Evolutionary conservation across 495 filamentous ascomycete genomes (phyloP).

Genomic region (Xanthoparmelia taractica): DNA sequence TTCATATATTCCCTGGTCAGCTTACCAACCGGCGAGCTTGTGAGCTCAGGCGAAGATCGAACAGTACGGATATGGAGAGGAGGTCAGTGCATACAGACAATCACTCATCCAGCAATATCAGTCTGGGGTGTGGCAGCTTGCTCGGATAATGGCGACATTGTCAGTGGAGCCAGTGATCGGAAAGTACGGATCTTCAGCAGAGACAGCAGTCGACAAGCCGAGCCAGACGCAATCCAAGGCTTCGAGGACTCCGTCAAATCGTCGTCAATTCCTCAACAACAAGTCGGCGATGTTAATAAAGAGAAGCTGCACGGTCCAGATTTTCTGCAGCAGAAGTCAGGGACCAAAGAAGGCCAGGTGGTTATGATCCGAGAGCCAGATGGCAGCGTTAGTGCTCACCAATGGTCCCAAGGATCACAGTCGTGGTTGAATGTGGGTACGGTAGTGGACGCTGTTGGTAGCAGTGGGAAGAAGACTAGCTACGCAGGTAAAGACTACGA

Average conservation of each 20-base stretch:
- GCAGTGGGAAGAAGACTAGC: slow-evolving; percentile 63
- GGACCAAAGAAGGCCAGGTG: slow-evolving; percentile 89
- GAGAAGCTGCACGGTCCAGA: slow-evolving; percentile 80
- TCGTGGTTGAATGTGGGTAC: slow-evolving; percentile 86
- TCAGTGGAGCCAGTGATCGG: slow-evolving; percentile 83
- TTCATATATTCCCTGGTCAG: slow-evolving; percentile 86
- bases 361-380: slow-evolving; percentile 78
- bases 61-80: slow-evolving; percentile 84
- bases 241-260: slow-evolving; percentile 76
- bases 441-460: slow-evolving; percentile 83
- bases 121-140: slow-evolving; percentile 89
- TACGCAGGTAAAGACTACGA: slow-evolving; percentile 88
- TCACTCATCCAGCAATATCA: slow-evolving; percentile 94
- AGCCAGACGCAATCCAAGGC: slow-evolving; percentile 45
- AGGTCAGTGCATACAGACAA: slow-evolving; percentile 80
- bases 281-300: slow-evolving; percentile 75
- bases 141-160: slow-evolving; percentile 77
- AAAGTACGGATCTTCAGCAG: slow-evolving; percentile 80
- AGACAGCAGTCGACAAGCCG: slow-evolving; percentile 60
- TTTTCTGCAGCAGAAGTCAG: slow-evolving; percentile 68
- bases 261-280: slow-evolving; percentile 80
- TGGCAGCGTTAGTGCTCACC: slow-evolving; percentile 71
- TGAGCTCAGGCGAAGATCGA: slow-evolving; percentile 88
- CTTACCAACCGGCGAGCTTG: slow-evolving; percentile 75
- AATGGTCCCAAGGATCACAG: slow-evolving; percentile 60